Conservation (phyloP, 441 rosid genomes). For the Erodium chrysanthum region DNA sequence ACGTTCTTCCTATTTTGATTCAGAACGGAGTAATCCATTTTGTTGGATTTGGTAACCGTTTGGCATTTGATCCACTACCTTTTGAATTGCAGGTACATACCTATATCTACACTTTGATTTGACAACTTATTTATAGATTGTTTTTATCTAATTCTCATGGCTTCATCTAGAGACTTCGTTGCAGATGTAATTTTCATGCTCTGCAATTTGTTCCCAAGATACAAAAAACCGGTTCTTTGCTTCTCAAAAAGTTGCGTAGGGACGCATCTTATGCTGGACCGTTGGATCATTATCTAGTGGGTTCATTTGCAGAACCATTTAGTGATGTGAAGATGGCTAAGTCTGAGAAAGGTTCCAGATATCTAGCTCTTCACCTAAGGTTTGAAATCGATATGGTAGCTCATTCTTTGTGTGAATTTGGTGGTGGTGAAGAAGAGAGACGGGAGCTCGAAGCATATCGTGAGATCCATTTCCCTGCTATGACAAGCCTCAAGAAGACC, state of each 20-base stretch:
- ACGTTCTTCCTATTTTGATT: conserved; percentile 69
- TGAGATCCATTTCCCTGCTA: conserved; percentile 76
- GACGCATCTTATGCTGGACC: conserved; percentile 41
- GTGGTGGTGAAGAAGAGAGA: conserved; percentile 78
- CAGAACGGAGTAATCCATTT: conserved; percentile 77
- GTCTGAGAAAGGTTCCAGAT: conserved; percentile 47
- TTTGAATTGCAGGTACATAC: conserved; percentile 70
- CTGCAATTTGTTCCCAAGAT: conserved; percentile 66
- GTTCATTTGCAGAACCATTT: conserved; percentile 45
- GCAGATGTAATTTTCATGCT: conserved; percentile 95
- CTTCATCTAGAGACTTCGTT: conserved; percentile 83
- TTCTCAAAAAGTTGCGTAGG: conserved; percentile 60
- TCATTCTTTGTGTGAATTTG: conserved; percentile 87
- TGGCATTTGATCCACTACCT: conserved; percentile 91
- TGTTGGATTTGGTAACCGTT: conserved; percentile 83
- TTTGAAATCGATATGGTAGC: conserved; percentile 99
- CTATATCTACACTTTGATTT: background rate
- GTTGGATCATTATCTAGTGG: conserved; percentile 63
- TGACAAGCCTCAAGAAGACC: conserved; percentile 48
- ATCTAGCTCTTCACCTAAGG: conserved; percentile 76
- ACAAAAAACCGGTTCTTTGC: conserved; percentile 73
- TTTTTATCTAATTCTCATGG: conserved; percentile 21
- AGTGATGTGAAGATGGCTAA: conserved; percentile 30
- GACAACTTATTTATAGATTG: too few species aligned
- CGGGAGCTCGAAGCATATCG: conserved; percentile 70